A percentile compares a stretch with the other conserved stretches of the same genome.
Conservation (phyloP, 306 rosid genomes). For the Inga laurina region DNA sequence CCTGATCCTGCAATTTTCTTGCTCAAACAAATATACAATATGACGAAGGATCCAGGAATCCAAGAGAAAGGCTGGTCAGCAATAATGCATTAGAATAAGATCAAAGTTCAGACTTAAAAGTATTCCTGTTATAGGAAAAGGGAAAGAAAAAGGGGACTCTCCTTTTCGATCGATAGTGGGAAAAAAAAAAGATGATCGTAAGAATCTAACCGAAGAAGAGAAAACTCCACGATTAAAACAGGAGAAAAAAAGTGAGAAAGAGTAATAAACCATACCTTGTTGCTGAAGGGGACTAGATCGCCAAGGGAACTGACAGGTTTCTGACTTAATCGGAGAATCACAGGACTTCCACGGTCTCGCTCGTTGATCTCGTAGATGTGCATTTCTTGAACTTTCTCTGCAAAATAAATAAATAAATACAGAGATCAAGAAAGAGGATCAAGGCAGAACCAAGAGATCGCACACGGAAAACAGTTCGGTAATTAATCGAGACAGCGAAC, state of each 20-base stretch:
- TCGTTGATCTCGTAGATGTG: constrained; percentile 72
- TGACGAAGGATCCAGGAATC: not conserved
- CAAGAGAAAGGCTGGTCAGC: not conserved
- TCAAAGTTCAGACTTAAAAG: not conserved
- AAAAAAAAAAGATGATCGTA: not conserved
- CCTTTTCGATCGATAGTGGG: not conserved
- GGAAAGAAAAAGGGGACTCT: not conserved
- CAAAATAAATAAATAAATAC: not conserved
- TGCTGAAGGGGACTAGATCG: constrained; percentile 73
- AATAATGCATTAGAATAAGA: not conserved
- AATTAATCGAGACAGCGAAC: not conserved
- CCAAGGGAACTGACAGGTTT: constrained; percentile 62
- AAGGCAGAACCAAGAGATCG: constrained; percentile 11
- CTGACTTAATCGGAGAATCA: constrained; percentile 65
- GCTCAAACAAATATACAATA: not conserved
- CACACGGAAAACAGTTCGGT: not conserved
- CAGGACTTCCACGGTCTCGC: constrained; percentile 73
- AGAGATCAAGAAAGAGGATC: constrained; percentile 21
- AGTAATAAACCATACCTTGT: constrained; percentile 50
- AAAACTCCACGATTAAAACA: not conserved
- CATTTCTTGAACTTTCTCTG: constrained; percentile 65
- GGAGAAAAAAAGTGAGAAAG: not conserved
- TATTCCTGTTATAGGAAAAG: not conserved
- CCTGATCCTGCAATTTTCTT: not conserved
- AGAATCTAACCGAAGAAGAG: not conserved